phyloP scores from a whole-genome alignment of 257 asterid species.

The Scutellaria barbata region DNA sequence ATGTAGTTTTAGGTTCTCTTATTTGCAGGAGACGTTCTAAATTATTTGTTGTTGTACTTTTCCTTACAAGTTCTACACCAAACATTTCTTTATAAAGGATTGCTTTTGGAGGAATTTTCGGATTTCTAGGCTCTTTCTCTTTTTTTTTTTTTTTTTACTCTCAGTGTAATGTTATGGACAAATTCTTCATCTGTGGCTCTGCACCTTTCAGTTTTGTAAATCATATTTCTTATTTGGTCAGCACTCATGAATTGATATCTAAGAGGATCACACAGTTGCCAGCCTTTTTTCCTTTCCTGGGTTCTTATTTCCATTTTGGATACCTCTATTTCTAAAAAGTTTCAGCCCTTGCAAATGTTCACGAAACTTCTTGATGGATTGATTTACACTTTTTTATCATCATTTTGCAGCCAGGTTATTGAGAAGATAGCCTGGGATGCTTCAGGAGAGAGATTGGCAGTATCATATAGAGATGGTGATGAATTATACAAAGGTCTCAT shows the following conservation, averaged over 20 bases:
- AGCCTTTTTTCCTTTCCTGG: not conserved
- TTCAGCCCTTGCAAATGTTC: slow-evolving; percentile 1
- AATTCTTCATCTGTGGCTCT: not conserved
- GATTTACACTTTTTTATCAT: slow-evolving; percentile 16
- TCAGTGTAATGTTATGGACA: slow-evolving; percentile 7
- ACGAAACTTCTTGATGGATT: slow-evolving; percentile 19
- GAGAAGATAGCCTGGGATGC: slow-evolving; percentile 98
- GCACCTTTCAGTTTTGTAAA: not conserved
- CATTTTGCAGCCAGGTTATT: slow-evolving; percentile 59
- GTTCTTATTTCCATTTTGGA: slow-evolving; percentile 2
- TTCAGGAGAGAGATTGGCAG: slow-evolving; percentile 94
- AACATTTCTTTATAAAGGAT: not conserved
- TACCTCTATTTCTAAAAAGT: not conserved
- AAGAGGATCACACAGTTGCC: not conserved
- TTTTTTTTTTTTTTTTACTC: slow-evolving; percentile 2
- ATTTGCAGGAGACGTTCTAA: slow-evolving; percentile 1
- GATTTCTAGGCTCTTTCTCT: slow-evolving; percentile 5
- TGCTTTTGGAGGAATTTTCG: not conserved
- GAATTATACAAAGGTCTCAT: slow-evolving; percentile 82
- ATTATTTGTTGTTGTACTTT: not conserved
- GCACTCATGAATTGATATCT: slow-evolving; percentile 21
- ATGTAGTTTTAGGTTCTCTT: slow-evolving; percentile 21
- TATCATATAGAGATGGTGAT: slow-evolving; percentile 84
- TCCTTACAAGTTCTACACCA: slow-evolving; percentile 10
- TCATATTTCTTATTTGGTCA: slow-evolving; percentile 1